Evolutionary conservation across 2,329 filamentous ascomycete genomes (phyloP).

Genomic region (Boeremia lycopersici): DNA sequence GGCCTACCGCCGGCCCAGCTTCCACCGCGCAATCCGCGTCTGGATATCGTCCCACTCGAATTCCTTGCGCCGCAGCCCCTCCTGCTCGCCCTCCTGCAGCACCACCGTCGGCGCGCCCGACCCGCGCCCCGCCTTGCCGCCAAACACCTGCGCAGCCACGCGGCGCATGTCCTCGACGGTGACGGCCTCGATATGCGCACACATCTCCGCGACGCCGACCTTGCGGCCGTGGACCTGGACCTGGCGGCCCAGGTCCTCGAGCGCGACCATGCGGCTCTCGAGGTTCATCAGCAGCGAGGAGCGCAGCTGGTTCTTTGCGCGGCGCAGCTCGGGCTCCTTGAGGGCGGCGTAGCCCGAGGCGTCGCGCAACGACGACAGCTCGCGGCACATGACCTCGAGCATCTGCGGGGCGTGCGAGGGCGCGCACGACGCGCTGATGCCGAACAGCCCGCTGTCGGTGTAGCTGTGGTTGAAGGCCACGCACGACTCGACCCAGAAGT

Average conservation of each 20-base stretch:
- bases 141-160: conserved; percentile 79
- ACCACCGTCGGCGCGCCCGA: conserved; percentile 93
- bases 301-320: conserved; percentile 96
- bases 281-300: conserved; percentile 95
- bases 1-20: conserved; percentile 65
- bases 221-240: conserved; percentile 97
- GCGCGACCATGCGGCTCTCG: conserved; percentile 94
- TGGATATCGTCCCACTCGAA: conserved; percentile 91
- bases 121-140: conserved; percentile 77
- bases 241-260: conserved; percentile 92
- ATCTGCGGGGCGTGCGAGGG: conserved; percentile 79
- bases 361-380: conserved; percentile 78
- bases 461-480: conserved; percentile 97
- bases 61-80: conserved; percentile 68
- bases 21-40: conserved; percentile 81
- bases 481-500: conserved; percentile 96
- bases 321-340: conserved; percentile 76
- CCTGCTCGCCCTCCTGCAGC: conserved; percentile 84
- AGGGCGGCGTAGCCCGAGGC: conserved; percentile 76
- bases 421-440: conserved; percentile 85
- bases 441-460: conserved; percentile 93
- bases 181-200: conserved; percentile 78
- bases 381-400: conserved; percentile 94
- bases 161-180: conserved; percentile 80
- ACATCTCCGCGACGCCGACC: conserved; percentile 93